Percentiles rank a stretch among this genome's conserved stretches.
These are phyloP conservation scores for Xylariaceae sp. DNA, from an alignment of 2,329 filamentous ascomycete species.

Conservation along the genomic window DNA sequence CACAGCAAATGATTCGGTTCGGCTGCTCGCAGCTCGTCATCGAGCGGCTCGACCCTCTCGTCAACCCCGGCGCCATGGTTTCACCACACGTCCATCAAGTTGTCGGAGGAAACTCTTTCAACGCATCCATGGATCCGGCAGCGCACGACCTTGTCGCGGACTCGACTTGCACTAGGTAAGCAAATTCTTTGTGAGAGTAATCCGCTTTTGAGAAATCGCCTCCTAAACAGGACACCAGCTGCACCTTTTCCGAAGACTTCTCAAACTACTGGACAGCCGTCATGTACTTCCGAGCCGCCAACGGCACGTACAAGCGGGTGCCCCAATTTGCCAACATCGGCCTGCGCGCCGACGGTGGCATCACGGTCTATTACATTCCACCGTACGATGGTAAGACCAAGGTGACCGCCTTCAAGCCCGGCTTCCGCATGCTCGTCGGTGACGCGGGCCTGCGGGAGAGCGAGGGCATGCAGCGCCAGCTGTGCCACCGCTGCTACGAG, in stretches of 20 bases:
- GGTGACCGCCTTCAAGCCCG: conserved; percentile 38
- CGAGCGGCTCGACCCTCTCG: conserved; percentile 26
- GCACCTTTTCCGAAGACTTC: conserved; percentile 23
- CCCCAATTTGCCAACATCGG: conserved; percentile 25
- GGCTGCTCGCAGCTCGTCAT: conserved; percentile 27
- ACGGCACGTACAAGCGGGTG: conserved; percentile 24
- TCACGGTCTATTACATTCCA: conserved; percentile 28
- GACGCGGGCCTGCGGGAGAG: conserved; percentile 25
- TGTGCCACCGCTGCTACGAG: conserved; percentile 33
- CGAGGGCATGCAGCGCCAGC: conserved; percentile 22
- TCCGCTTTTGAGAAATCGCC: too few species aligned
- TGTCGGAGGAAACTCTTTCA: conserved; percentile 27
- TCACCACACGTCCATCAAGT: conserved; percentile 27
- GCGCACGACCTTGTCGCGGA: conserved; percentile 18
- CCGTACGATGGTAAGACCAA: conserved; percentile 29
- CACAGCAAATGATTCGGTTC: conserved; percentile 31
- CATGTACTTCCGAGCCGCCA: conserved; percentile 20
- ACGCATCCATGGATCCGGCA: conserved; percentile 20
- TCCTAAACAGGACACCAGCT: too few species aligned
- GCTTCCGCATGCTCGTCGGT: conserved; percentile 44
- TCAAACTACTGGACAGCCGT: conserved; percentile 26
- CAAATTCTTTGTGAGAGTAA: too few species aligned
- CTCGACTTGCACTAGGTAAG: conserved; percentile 26
- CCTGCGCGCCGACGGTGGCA: conserved; percentile 21
- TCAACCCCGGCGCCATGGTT: conserved; percentile 20